Evolutionary conservation across 1,284 basidiomycete species (phyloP), one percentile per base, ranked within the genome.

Genomic region (Cryptococcus hybrid): DNA sequence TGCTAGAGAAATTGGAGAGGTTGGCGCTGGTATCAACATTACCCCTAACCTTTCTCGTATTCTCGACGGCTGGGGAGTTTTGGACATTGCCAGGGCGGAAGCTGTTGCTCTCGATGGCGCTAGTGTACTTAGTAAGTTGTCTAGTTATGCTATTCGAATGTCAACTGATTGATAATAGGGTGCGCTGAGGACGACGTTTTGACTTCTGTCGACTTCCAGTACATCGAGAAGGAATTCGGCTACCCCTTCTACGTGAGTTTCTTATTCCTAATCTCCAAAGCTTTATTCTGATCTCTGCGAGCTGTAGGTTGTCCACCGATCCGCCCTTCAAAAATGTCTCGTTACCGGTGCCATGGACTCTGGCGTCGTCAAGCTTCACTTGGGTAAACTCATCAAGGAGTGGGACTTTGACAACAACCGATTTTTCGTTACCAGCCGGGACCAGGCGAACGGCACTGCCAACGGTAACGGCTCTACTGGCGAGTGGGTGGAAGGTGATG

Each of bases 21-120:
- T 76, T 2, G 74, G 74, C 11, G 73, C 70, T 0, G 72, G 74
- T 9, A 75, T 74, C 61, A 71, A 72, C 56, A 64, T 73, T 34
- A 64, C 70, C 0, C 74, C 74, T 12, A 76, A 76, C 47, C 61
- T 74, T 3, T 59, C 65, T 0, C 58, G 72, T 2, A 58, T 74
- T 18, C 60, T 76, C 24, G 61, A 65, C 35, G 54, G 58, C 3
- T 70, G 64, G 61, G 68, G 66, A 8, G 67, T 73, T 7, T 56
- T 71, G 24, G 61, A 74, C 15, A 64, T 63, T 18, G 58, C 58
- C 5, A n/a, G 54, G 42, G 51, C 56, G n/a, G 75, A 75, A 54
- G 71, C 64, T 1, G 72, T 75, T 3, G 59, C 65, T 11, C 61
- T 77, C 11, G 56, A 65, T 30, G 30, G 30, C 4, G 30, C 30